A percentile compares a stretch with the other conserved stretches of the same genome.
These are phyloP conservation scores for Thermochaetoides thermophila DNA, from an alignment of 495 filamentous ascomycete genomes.

Conservation along the genomic window DNA sequence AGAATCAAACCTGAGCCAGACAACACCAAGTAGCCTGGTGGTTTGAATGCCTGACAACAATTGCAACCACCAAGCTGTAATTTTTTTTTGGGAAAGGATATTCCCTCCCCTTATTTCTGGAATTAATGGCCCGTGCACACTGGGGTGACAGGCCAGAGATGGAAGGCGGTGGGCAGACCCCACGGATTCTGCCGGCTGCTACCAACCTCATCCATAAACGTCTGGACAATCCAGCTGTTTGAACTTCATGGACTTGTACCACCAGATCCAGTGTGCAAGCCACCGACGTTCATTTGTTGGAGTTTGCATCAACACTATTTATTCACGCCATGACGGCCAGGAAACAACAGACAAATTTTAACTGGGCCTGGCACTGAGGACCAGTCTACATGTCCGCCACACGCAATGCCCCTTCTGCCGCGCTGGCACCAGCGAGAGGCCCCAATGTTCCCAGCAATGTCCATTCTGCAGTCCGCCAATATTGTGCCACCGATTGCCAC, in stretches of 20 bases:
- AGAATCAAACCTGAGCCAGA: no score
- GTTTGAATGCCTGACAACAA: no score
- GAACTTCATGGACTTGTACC: background rate
- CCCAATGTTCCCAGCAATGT: slow-evolving; percentile 28
- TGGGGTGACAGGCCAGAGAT: background rate
- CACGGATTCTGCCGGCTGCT: slow-evolving; percentile 3
- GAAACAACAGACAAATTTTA: slow-evolving; percentile 6
- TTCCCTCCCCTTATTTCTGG: no score
- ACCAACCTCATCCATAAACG: background rate
- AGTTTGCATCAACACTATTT: no score
- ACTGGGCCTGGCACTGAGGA: no score
- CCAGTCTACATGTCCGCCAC: slow-evolving; percentile 18
- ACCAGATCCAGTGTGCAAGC: no score
- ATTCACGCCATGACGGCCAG: background rate
- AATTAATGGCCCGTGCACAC: background rate
- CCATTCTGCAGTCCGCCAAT: slow-evolving; percentile 23
- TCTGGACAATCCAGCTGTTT: background rate
- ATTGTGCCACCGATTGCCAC: slow-evolving; percentile 12
- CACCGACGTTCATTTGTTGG: no score
- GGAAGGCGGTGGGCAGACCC: slow-evolving; percentile 3
- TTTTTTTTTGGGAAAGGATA: no score
- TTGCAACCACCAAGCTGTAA: no score
- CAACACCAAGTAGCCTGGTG: no score
- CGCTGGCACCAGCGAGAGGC: slow-evolving; percentile 19
- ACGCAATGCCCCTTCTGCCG: slow-evolving; percentile 24